Conservation (phyloP, 2,329 filamentous ascomycete species). For the Penicillium sp. region DNA sequence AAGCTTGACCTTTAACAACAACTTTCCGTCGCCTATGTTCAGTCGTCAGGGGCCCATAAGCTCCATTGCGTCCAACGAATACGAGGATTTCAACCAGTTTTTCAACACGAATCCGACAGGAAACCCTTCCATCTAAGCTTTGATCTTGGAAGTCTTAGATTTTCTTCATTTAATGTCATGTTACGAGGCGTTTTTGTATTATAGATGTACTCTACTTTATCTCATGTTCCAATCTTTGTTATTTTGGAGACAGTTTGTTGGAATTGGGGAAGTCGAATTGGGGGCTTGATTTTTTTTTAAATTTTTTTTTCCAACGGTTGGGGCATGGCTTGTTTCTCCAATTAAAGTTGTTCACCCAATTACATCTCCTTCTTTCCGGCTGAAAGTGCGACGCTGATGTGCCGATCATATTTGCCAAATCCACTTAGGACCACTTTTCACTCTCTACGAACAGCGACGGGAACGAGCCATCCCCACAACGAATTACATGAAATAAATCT, state of each 20-base stretch:
- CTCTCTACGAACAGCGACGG: neutral
- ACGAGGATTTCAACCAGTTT: neutral
- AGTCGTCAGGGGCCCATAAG: neutral
- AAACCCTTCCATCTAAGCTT: neutral
- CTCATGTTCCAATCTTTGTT: neutral
- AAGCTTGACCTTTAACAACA: neutral
- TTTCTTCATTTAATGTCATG: neutral
- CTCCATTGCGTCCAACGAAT: neutral
- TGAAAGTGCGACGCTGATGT: too few relatives aligned
- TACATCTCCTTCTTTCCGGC: too few relatives aligned
- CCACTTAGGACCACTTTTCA: neutral
- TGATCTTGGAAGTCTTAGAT: neutral
- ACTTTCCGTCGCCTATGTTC: neutral
- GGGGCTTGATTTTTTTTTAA: neutral
- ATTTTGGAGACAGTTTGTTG: neutral
- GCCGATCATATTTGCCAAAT: too few relatives aligned
- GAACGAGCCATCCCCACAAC: neutral
- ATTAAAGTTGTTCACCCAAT: neutral
- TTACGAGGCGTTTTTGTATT: neutral
- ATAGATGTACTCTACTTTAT: neutral
- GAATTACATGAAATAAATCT: neutral
- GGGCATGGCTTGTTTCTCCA: neutral
- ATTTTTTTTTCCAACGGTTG: neutral
- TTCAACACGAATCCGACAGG: neutral
- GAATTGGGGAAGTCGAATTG: neutral